Evolutionary conservation across 129 eudicot species (phyloP).

Genomic region (Chrysanthemum seticuspe): DNA sequence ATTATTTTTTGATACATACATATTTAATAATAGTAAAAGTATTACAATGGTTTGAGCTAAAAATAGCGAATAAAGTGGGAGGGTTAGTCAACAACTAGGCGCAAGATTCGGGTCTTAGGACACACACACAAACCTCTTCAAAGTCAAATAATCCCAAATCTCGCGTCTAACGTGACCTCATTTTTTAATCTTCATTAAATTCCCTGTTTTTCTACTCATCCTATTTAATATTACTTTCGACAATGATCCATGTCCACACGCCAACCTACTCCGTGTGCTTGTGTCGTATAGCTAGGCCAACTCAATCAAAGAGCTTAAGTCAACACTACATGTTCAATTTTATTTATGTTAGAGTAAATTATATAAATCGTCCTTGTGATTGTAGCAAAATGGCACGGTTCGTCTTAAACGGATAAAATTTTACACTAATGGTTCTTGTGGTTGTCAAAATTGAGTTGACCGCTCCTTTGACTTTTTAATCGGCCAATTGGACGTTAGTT

Average conservation of each 20-base stretch:
- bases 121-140: slow-evolving; percentile 2
- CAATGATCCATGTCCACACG: slow-evolving; percentile 25
- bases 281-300: not conserved
- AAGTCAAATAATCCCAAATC: slow-evolving; percentile 38
- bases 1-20: not conserved
- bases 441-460: too few species aligned
- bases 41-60: not conserved
- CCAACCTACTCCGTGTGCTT: not conserved
- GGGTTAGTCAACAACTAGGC: slow-evolving; percentile 38
- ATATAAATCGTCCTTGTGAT: too few species aligned
- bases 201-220: slow-evolving; percentile 37
- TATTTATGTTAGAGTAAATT: too few species aligned
- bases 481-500: too few species aligned
- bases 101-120: slow-evolving; percentile 50
- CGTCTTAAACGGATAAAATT: too few species aligned
- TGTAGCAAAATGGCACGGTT: too few species aligned
- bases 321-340: too few species aligned
- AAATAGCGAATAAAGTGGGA: slow-evolving; percentile 22
- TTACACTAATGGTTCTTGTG: too few species aligned
- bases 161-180: slow-evolving; percentile 24
- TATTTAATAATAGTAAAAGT: too few species aligned
- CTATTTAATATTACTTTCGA: slow-evolving; percentile 8
- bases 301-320: slow-evolving; percentile 4
- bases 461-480: too few species aligned
- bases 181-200: slow-evolving; percentile 29